Evolutionary conservation across 176 grass and related monocot genomes (phyloP).

Genomic region (Ampelocalamus luodianensis): DNA sequence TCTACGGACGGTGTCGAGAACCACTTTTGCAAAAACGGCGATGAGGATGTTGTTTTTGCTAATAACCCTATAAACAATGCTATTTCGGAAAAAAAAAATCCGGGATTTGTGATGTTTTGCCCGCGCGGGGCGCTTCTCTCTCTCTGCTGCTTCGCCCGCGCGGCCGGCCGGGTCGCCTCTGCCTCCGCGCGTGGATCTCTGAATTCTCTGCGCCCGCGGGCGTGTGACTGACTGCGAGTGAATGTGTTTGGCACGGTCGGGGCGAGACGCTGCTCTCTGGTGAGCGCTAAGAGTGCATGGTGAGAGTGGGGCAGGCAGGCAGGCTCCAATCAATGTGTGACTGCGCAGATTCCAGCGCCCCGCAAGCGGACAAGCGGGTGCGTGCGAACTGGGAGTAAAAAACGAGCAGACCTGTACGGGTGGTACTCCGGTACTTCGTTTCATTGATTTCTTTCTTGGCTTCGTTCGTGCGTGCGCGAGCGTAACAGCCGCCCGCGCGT

Average conservation of each 20-base stretch:
- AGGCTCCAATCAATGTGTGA: neutral
- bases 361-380: slow-evolving; percentile 40
- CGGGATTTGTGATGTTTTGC: neutral
- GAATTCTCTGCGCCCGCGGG: neutral
- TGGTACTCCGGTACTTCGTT: too few species aligned
- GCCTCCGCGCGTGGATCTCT: neutral
- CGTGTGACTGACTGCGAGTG: neutral
- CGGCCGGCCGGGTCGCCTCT: neutral
- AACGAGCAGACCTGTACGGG: slow-evolving; percentile 12
- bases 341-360: slow-evolving; percentile 44
- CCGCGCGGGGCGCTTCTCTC: neutral
- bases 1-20: too few species aligned
- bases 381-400: neutral
- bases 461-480: neutral
- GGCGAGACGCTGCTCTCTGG: neutral
- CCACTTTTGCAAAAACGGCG: too few species aligned
- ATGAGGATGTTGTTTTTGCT: too few species aligned
- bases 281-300: too few species aligned
- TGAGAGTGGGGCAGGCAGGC: neutral
- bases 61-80: too few species aligned
- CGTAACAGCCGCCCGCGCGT: neutral
- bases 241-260: neutral
- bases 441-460: neutral
- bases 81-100: too few species aligned
- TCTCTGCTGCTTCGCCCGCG: too few species aligned